Percentiles rank a stretch among this genome's conserved stretches.
These are phyloP conservation scores for Syncephalastrum monosporum DNA, from an alignment of 371 early-diverging fungal species.

Conservation along the genomic window DNA sequence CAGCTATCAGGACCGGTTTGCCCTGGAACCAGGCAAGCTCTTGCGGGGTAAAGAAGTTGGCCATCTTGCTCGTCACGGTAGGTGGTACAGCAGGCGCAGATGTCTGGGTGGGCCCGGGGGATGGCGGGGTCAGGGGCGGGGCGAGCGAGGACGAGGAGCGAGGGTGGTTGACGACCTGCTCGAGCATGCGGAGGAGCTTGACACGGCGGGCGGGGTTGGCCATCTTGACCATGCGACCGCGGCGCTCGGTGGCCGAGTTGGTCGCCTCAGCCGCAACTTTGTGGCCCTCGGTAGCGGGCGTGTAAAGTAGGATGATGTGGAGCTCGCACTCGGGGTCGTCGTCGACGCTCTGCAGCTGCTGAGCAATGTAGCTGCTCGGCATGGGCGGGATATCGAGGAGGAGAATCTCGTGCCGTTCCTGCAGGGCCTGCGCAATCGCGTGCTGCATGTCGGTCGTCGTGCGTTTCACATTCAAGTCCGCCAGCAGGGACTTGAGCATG, in stretches of 20 bases:
- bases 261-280: constrained; percentile 43
- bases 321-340: constrained; percentile 48
- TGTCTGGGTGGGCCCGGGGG: constrained; percentile 3
- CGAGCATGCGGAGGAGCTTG: constrained; percentile 43
- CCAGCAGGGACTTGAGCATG: constrained; percentile 37
- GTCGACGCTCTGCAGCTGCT: constrained; percentile 43
- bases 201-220: constrained; percentile 57
- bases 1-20: constrained; percentile 46
- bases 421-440: constrained; percentile 39
- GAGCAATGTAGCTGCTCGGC: constrained; percentile 33
- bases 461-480: constrained; percentile 29
- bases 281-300: constrained; percentile 47
- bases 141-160: constrained; percentile 2
- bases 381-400: constrained; percentile 46
- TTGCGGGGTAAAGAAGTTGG: constrained; percentile 31
- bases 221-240: constrained; percentile 49
- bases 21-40: constrained; percentile 34
- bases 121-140: neutral
- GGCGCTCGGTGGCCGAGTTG: constrained; percentile 39
- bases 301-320: constrained; percentile 43
- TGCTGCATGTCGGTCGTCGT: constrained; percentile 34
- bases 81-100: constrained; percentile 7
- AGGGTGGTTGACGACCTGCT: constrained; percentile 31
- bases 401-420: constrained; percentile 37
- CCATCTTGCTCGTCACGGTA: constrained; percentile 25